These are phyloP conservation scores for Isoetes engelmannii DNA, from an alignment of 83 land plant species.

Conservation along the genomic window DNA sequence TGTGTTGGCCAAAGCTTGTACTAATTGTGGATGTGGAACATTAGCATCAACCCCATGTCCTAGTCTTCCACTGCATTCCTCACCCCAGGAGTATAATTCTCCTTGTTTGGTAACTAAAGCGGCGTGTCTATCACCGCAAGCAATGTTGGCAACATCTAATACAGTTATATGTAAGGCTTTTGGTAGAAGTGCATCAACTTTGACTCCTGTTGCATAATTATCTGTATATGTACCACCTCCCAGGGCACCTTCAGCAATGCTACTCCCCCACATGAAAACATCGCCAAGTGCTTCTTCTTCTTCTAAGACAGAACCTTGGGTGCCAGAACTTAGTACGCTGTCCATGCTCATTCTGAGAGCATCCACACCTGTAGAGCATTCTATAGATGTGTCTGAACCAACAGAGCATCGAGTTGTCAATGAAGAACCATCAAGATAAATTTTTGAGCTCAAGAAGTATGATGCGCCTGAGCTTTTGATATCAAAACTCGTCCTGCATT, in stretches of 20 bases:
- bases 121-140: slow-evolving; percentile 84
- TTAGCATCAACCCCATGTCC: slow-evolving; percentile 89
- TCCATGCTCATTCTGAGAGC: slow-evolving; percentile 64
- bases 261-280: slow-evolving; percentile 91
- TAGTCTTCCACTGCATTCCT: slow-evolving; percentile 89
- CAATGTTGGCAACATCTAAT: slow-evolving; percentile 62
- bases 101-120: slow-evolving; percentile 89
- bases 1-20: slow-evolving; percentile 53
- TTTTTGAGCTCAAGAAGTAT: too few species aligned
- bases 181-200: slow-evolving; percentile 64
- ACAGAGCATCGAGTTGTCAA: slow-evolving; percentile 33
- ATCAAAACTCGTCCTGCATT: slow-evolving; percentile 28
- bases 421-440: slow-evolving; percentile 39
- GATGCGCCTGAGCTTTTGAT: too few species aligned
- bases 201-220: slow-evolving; percentile 27
- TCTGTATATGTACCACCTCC: slow-evolving; percentile 53
- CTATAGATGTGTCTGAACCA: slow-evolving; percentile 45
- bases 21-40: slow-evolving; percentile 73
- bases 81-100: slow-evolving; percentile 90
- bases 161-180: slow-evolving; percentile 67
- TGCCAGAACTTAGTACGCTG: slow-evolving; percentile 88
- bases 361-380: slow-evolving; percentile 48
- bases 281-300: slow-evolving; percentile 45
- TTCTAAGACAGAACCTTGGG: slow-evolving; percentile 82
- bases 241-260: slow-evolving; percentile 58